Evolutionary conservation across 73 alveolate species (phyloP), one percentile per base, ranked within the genome.

Genomic region (Paramecium primaurelia): DNA sequence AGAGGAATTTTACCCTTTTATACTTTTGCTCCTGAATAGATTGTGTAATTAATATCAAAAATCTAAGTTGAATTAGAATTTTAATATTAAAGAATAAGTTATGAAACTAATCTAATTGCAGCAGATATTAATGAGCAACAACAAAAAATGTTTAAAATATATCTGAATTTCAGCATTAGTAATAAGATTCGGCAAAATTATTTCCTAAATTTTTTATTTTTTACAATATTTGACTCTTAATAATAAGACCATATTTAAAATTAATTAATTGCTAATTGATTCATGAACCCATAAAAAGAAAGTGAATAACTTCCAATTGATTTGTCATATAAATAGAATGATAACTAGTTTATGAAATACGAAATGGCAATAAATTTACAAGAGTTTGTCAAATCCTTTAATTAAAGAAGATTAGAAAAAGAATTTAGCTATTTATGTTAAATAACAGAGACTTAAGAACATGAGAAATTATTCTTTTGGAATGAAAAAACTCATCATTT

Each of bases 401-500:
- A 8, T 28, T 68, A 68, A 68, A 93, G 97, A 77, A 93, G 87
- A 58, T 22, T 93, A 10, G 84, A 87, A 5, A 91, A 85, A 34
- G 97, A 94, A 86, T 94, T 93, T 71, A 88, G 92, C 58, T 68
- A 92, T 37, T 77, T 94, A 25, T 49, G 95, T n/a, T 75, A 73
- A 83, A 87, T 94, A 6, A 94, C 97, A 14, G 97, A 94, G 92
- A 93, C 96, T 0, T 47, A 92, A 37, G 93, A 94, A 28, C 95
- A 94, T 60, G 77, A 45, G 2, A 93, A 91, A 40, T 71, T 47
- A 25, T 86, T 71, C 87, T 25, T 58, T n/a, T 93, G n/a, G 26
- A 92, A 77, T 32, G 51, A 60, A 42, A 60, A 91, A 25, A 51
- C 54, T 45, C 49, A 93, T 7, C 75, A 73, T 49, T 71, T 93